Conservation (phyloP, 2,329 filamentous ascomycete species). For the Fusarium gaditjirri region DNA sequence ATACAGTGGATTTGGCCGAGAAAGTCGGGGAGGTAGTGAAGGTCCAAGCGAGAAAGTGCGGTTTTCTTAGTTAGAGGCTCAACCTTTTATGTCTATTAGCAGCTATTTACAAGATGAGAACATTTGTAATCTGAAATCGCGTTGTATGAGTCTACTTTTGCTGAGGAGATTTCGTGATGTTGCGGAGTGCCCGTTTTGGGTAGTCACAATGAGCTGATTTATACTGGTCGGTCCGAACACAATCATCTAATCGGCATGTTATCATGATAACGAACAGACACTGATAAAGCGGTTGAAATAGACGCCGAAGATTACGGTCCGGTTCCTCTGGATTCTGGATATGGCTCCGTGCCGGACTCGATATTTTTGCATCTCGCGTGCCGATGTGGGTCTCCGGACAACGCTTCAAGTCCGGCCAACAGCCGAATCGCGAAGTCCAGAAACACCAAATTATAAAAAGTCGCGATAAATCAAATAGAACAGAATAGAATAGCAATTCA, state of each 20-base stretch:
- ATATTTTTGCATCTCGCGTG: not conserved
- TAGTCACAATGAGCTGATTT: not conserved
- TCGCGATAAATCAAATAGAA: not conserved
- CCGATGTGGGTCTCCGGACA: constrained; percentile 19
- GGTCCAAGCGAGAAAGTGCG: constrained; percentile 32
- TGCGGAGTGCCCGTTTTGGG: constrained; percentile 16
- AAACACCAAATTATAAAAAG: not conserved
- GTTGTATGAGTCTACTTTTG: not conserved
- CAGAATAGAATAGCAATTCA: not conserved
- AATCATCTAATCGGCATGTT: not conserved
- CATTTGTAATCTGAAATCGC: not conserved
- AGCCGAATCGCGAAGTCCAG: not conserved
- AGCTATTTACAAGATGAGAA: not conserved
- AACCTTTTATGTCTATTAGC: not conserved
- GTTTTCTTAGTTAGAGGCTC: constrained; percentile 22
- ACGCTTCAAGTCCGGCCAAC: constrained; percentile 2
- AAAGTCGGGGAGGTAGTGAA: constrained; percentile 27
- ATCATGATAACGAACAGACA: not conserved
- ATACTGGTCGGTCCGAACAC: not conserved
- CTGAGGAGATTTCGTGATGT: not conserved
- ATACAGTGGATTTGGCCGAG: constrained; percentile 40
- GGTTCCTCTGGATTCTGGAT: no score
- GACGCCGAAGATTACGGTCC: not conserved
- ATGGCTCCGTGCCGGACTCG: constrained; percentile 2
- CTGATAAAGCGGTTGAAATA: not conserved